Evolutionary conservation across 2,329 filamentous ascomycete species (phyloP), one percentile per base, ranked within the genome.

Genomic region (Paecilomyces formosus): DNA sequence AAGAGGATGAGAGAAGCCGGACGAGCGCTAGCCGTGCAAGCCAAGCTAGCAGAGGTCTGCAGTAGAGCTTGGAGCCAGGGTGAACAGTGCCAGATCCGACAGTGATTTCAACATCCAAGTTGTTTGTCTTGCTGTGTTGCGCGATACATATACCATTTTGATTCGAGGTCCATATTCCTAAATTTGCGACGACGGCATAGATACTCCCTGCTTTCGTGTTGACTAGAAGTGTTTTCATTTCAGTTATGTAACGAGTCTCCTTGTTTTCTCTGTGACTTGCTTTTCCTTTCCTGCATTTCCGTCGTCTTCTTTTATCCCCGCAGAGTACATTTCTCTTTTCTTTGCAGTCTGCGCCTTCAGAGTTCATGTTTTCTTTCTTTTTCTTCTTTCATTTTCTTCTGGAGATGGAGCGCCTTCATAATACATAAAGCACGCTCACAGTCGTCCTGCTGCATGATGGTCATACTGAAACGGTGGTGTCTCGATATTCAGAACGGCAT

Each of bases 1-100:
- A 92, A 69, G 91, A 95, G 63, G 90, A 94, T 64, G 90, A 95
- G 74, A 81, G 86, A 55, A 90, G 88, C 57, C 74, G 77, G 31
- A 80, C 79, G n/a, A 81, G 75, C 70, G 84, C 88, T 22, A 90
- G 88, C 13, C 89, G 88, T 64, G 86, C 85, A 11, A 88, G 86
- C 70, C 82, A 85, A 61, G 73, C 81, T 63, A 85, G 71, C 56
- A 65, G 69, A 24, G 71, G 70, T 58, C 61, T 74, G 62, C 68
- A 69, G 52, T 73, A 60, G 68, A 13, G 13, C 9, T n/a, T 35
- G 49, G 15, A 22, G 22, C n/a, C 45, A 8, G 39, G n/a, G 31
- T 12, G 26, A 39, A 39, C 21, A 24, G 12, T 22, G n/a, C 18
- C 6, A 30, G 26, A 45, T 15, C 30, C 39, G 15, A 45, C 39